These are phyloP conservation scores for Nidularia pulvinata DNA, from an alignment of 768 basidiomycete species.

Conservation along the genomic window DNA sequence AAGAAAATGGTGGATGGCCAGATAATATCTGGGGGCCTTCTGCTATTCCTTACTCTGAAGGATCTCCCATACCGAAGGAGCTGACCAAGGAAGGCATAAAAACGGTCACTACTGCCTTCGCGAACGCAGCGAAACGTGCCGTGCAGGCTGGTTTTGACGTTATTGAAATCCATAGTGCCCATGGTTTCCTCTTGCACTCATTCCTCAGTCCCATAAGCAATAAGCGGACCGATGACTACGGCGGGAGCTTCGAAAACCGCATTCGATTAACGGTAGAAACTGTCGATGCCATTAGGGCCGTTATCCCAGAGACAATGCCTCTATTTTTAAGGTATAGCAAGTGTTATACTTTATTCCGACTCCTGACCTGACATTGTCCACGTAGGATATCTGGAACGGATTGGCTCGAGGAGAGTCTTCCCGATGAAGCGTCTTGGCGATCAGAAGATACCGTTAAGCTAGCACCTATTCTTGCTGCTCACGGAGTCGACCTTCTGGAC, in stretches of 20 bases:
- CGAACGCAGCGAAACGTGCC: conserved; percentile 49
- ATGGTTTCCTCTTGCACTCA: conserved; percentile 64
- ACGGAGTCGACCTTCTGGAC: conserved; percentile 81
- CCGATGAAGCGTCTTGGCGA: conserved; percentile 42
- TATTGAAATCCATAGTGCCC: conserved; percentile 73
- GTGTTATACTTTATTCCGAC: too few relatives aligned
- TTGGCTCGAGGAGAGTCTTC: conserved; percentile 60
- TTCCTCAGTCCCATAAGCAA: conserved; percentile 82
- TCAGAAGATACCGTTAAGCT: conserved; percentile 75
- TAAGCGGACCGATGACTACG: conserved; percentile 67
- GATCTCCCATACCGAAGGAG: conserved; percentile 53
- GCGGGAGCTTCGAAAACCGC: conserved; percentile 75
- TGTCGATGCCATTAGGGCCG: conserved; percentile 41
- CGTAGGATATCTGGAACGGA: conserved; percentile 41
- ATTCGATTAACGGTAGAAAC: conserved; percentile 66
- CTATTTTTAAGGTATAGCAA: conserved; percentile 67
- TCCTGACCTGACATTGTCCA: too few relatives aligned
- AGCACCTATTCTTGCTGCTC: conserved; percentile 61
- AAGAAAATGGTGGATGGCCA: conserved; percentile 70
- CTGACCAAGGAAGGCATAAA: conserved; percentile 57
- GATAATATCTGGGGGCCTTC: conserved; percentile 69
- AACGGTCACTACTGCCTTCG: conserved; percentile 59
- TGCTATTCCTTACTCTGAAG: conserved; percentile 48
- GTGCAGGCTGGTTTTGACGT: conserved; percentile 69
- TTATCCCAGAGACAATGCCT: conserved; percentile 60